Base-by-base conservation (phyloP, 2,329 filamentous ascomycete genomes). In the Sarocladium strictum region DNA sequence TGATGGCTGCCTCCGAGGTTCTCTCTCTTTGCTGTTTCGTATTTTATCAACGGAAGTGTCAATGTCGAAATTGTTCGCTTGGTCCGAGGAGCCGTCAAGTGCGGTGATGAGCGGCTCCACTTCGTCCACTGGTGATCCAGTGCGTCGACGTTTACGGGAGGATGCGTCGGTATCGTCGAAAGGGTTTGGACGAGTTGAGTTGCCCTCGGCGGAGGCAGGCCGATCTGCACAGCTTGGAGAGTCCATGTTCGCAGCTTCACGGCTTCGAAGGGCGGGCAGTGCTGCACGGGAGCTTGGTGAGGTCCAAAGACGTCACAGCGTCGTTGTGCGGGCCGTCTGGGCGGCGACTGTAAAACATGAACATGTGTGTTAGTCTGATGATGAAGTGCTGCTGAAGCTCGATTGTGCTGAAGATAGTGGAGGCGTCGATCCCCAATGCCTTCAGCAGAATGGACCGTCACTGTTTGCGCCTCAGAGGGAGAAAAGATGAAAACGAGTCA, bases 151-250 rank as follows among this genome's bases (percentile, higher is more conserved):
- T 67, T 86, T 86, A 60, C 83, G 75, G 55, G 82, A 75, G 40
- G 76, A 73, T 47, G 69, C 64, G 60, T 81, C 78, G 64, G 69
- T 72, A 68, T 84, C 81, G 70, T 84, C 76, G 66, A 85, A 86
- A 38, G 83, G 83, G 60, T 86, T 85, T 53, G 80, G 80, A 58
- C 83, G 78, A 61, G 78, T 82, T 63, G 81, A 80, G 68, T 76
- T 77, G 67, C 80, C 78, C 73, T 86, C 83, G 69, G 79, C 79
- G 63, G 81, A 85, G 69, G 76, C 74, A 64, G 79, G 77, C 69
- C 79, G 78, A 72, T 81, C 78, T 75, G 72, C 75, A 68, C 72
- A 72, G 69, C 80, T 76, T 65, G 72, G 69, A 60, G 73, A 70
- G 64, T 64, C 72, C 65, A 74, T 72, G 66, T 72, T 69, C 67